Base-by-base conservation (phyloP, 1,284 basidiomycete species). In the Ganoderma lucidum region DNA sequence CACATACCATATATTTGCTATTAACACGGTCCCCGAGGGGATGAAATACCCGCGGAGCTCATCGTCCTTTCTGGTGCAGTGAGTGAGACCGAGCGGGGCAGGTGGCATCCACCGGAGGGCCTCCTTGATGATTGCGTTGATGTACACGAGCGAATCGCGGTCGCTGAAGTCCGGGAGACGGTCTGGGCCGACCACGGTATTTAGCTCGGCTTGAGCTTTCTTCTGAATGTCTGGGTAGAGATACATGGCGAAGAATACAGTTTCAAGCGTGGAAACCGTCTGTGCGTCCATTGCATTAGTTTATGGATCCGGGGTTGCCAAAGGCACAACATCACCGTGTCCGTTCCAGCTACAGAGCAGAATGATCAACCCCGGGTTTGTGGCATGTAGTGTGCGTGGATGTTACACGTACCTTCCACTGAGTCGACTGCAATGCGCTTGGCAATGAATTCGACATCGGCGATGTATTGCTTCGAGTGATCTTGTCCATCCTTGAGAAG, bases 131-230 rank as follows among this genome's bases (percentile, higher is more conserved):
- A 78, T 53, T 8, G 74, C 75, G 9, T 68, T 28, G 23, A 76
- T 62, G 65, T 68, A 76, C 67, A 19, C 73, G 5, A 77, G 63
- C 6, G 62, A 42, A 0, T 53, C 42, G 9, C 55, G 65, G 48
- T 77, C 74, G 35, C 55, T 60, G 32, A 76, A 76, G 17, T 71
- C 63, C 1, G 74, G 74, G 12, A 77, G 59, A 19, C 39, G 73
- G 59, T 35, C 65, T 10, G 70, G 66, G 30, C 77, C 75, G 1
- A 78, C 69, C 12, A 78, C 71, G 0, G 62, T 30, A 62, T 81
- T 80, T 10, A 81, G 68, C 67, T 82, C 80, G 0, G 70, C 69
- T 55, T 82, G 81, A 0, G 77, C 76, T 9, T 48, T 53, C 39
- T 44, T 62, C 65, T 66, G 65, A 0, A 76, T 72, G 2, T 73